Base-by-base conservation (phyloP, 1,139 yeast genomes). In the Hyphopichia burtonii region DNA sequence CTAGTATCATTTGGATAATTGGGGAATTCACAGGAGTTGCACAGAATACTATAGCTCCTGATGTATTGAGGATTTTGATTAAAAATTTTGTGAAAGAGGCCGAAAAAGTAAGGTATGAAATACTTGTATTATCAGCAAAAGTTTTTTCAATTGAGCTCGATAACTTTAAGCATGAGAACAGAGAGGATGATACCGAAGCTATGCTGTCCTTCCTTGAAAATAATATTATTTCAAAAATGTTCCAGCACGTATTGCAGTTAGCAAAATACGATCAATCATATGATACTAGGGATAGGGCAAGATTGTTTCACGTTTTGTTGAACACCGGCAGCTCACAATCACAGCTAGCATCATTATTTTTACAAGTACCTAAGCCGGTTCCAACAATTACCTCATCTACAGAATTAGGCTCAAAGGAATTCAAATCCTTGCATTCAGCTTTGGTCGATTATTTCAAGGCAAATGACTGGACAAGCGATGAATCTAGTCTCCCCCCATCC, bases 1-100 rank as follows among this genome's bases (percentile, higher is more conserved):
- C 96, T 1, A 86, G 94, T 43, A 82, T 90, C 17, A 75, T 93
- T 15, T 94, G 98, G 98, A 74, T 91, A 11, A 78, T 93, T 36
- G 97, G 98, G 2, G 98, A 93, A 56, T 84, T 86, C 55, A 64
- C 77, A 0, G 68, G 63, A 35, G 56, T 61, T n/a, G 61, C 66
- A 9, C 53, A 62, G 8, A 71, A 71, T 38, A 41, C 56, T 19
- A 72, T 86, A 37, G 89, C 89, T 1, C 94, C 95, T 0, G 97
- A 93, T 59, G 79, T 89, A 1, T 67, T 90, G 43, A 72, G 96
- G 41, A 63, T 65, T 8, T 63, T 86, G 34, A 63, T 84, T n/a
- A 72, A 72, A 34, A 62, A 58, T 3, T 87, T 86, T 59, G 68
- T 83, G 0, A 54, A 63, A n/a, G 86, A 86, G 54, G 68, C 71